Evolutionary conservation across 2,329 filamentous ascomycete species (phyloP).

Genomic region (Didymella pomorum): DNA sequence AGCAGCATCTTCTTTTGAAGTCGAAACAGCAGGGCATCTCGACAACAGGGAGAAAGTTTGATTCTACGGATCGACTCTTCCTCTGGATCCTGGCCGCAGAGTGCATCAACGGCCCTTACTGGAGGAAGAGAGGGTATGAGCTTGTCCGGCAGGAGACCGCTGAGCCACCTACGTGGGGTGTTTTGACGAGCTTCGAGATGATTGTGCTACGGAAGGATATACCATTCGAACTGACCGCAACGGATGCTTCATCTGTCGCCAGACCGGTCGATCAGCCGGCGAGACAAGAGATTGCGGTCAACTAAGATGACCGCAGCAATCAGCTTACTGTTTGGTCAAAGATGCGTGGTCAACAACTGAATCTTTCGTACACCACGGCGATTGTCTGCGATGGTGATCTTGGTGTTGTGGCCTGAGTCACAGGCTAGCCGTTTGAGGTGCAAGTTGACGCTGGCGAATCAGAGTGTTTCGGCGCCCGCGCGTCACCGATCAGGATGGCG

Average conservation of each 20-base stretch:
- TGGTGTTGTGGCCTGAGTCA: background rate
- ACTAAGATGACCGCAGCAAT: background rate
- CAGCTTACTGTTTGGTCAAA: background rate
- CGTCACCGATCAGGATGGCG: background rate
- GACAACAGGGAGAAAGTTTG: background rate
- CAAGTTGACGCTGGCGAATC: background rate
- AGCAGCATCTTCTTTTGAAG: conserved; percentile 10
- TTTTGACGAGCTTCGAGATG: conserved; percentile 34
- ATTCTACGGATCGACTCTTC: conserved; percentile 3
- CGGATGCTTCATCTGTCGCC: too few relatives aligned
- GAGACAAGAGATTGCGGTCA: background rate
- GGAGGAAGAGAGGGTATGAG: conserved; percentile 36
- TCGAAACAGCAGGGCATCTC: background rate
- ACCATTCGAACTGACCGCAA: background rate
- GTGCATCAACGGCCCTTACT: conserved; percentile 37
- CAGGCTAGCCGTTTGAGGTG: background rate
- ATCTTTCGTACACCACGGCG: background rate
- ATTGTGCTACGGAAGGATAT: conserved; percentile 32
- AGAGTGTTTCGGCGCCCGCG: background rate
- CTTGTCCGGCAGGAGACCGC: conserved; percentile 25
- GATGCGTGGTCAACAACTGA: background rate
- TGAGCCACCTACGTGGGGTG: conserved; percentile 30
- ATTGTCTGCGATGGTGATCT: background rate
- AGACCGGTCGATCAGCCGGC: background rate
- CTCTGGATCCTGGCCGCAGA: conserved; percentile 39